These are phyloP conservation scores for Imleria badia DNA, from an alignment of 768 basidiomycete genomes.

Conservation along the genomic window DNA sequence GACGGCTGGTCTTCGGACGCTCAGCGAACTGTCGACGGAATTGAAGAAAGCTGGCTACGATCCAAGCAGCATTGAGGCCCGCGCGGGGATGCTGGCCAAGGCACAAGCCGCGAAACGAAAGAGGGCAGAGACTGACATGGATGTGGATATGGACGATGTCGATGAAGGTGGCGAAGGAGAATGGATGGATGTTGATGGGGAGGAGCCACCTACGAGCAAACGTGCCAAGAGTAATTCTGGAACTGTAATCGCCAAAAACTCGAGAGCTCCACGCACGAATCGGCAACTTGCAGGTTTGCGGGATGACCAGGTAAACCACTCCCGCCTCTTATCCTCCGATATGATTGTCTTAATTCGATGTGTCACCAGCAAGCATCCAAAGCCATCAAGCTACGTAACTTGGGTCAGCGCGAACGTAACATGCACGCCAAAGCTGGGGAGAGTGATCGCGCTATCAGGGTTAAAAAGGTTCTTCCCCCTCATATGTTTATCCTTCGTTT, in stretches of 20 bases:
- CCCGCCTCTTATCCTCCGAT: background rate
- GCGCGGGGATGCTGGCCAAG: constrained; percentile 84
- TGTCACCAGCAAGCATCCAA: constrained; percentile 69
- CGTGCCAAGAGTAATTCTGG: constrained; percentile 63
- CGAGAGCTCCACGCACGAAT: constrained; percentile 65
- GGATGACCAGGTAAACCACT: constrained; percentile 53
- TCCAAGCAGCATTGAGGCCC: constrained; percentile 82
- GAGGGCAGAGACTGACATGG: constrained; percentile 49
- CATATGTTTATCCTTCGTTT: background rate
- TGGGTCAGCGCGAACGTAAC: constrained; percentile 85
- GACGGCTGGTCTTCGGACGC: constrained; percentile 63
- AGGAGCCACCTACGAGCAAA: constrained; percentile 53
- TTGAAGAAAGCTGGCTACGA: constrained; percentile 89
- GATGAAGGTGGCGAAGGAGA: constrained; percentile 44
- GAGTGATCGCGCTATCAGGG: constrained; percentile 75
- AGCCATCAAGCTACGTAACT: constrained; percentile 79
- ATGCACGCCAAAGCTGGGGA: constrained; percentile 90
- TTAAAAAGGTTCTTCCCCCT: constrained; percentile 69
- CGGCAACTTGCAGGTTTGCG: constrained; percentile 79
- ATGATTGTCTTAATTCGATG: background rate
- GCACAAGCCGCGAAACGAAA: constrained; percentile 64
- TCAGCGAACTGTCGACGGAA: constrained; percentile 74
- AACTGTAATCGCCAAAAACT: constrained; percentile 45
- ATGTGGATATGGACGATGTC: constrained; percentile 59
- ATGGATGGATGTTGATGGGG: constrained; percentile 56